phyloP scores from a whole-genome alignment of 2,329 filamentous ascomycete species.

The Aspergillus fijiensis region DNA sequence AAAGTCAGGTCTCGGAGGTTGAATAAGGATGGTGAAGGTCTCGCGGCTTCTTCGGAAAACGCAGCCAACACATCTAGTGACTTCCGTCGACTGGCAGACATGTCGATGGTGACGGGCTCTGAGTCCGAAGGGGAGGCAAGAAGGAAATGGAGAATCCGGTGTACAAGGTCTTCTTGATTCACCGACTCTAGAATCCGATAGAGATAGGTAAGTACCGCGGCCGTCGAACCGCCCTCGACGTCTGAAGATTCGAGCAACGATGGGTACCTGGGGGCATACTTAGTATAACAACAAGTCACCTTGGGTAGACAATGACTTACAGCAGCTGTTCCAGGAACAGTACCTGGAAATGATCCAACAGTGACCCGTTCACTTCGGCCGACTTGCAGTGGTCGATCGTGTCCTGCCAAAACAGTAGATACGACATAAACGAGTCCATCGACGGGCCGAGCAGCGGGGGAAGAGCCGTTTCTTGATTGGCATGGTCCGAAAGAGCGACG shows the following conservation, averaged over 20 bases:
- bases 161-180: slow-evolving; percentile 90
- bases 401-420: slow-evolving; percentile 97
- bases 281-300: slow-evolving; percentile 8
- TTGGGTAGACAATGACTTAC: slow-evolving; percentile 51
- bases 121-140: slow-evolving; percentile 65
- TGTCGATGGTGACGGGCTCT: slow-evolving; percentile 59
- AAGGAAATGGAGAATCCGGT: slow-evolving; percentile 89
- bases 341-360: slow-evolving; percentile 95
- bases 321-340: slow-evolving; percentile 92
- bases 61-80: slow-evolving; percentile 84
- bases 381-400: slow-evolving; percentile 94
- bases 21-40: slow-evolving; percentile 81
- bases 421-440: slow-evolving; percentile 89
- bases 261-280: slow-evolving; percentile 65
- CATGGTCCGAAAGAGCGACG: slow-evolving; percentile 84
- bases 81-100: slow-evolving; percentile 69
- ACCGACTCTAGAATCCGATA: slow-evolving; percentile 86
- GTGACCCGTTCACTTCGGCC: slow-evolving; percentile 83
- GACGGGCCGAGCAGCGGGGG: slow-evolving; percentile 82
- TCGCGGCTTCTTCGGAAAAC: slow-evolving; percentile 71
- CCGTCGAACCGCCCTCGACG: slow-evolving; percentile 92
- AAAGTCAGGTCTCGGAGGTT: slow-evolving; percentile 89
- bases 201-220: slow-evolving; percentile 91
- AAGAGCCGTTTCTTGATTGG: slow-evolving; percentile 69
- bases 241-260: slow-evolving; percentile 96